A percentile compares a stretch with the other conserved stretches of the same genome.
Evolutionary conservation across 257 asterid species (phyloP).

Genomic region (Hygrophila difformis): DNA sequence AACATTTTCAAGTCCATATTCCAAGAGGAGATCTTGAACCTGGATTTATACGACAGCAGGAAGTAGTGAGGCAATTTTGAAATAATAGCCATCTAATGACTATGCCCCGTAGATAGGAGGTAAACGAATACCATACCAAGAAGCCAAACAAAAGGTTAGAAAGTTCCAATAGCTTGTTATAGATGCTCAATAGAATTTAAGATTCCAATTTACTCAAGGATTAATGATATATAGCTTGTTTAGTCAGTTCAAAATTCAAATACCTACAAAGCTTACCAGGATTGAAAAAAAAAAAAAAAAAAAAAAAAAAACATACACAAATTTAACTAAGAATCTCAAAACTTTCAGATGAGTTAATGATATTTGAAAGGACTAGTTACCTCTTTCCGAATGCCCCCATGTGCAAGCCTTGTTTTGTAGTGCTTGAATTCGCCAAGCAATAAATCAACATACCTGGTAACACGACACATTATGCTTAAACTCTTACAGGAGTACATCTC

Average conservation of each 20-base stretch:
- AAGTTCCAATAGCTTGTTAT: neutral
- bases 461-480: slow-evolving; percentile 15
- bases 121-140: neutral
- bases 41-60: slow-evolving; percentile 22
- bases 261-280: too few species aligned
- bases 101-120: neutral
- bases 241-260: too few species aligned
- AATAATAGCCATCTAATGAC: neutral
- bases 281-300: too few species aligned
- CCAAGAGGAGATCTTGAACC: slow-evolving; percentile 87
- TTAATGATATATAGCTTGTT: too few species aligned
- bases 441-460: slow-evolving; percentile 84
- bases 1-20: slow-evolving; percentile 83
- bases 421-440: slow-evolving; percentile 96
- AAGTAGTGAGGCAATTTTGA: slow-evolving; percentile 14
- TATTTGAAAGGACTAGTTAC: slow-evolving; percentile 27
- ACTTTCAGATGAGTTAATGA: too few species aligned
- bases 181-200: neutral
- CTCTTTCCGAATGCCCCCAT: slow-evolving; percentile 83
- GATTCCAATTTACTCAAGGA: too few species aligned
- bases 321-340: too few species aligned
- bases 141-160: neutral
- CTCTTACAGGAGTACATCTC: slow-evolving; percentile 8
- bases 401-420: slow-evolving; percentile 90
- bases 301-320: too few species aligned